Conservation (phyloP, 192 early-diverging fungal species). For the Phlyctochytrium planicorne region DNA sequence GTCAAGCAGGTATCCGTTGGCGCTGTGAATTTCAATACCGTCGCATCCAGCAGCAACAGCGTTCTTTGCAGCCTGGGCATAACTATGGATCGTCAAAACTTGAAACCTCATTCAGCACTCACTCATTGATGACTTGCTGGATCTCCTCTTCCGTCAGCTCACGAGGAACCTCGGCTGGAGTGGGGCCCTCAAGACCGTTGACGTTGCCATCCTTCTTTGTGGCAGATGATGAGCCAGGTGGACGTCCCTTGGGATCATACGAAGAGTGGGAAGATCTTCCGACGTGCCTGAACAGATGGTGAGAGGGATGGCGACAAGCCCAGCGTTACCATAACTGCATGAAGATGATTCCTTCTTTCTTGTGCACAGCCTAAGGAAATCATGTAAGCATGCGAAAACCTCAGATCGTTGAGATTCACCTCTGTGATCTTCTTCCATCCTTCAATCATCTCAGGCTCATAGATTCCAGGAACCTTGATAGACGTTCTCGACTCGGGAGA, state of each 20-base stretch:
- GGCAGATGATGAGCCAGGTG: not conserved
- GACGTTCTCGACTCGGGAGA: not conserved
- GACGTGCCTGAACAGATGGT: not conserved
- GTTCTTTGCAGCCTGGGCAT: slow-evolving; percentile 22
- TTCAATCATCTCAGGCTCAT: slow-evolving; percentile 37
- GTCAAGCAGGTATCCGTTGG: slow-evolving; percentile 85
- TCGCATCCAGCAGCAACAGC: slow-evolving; percentile 61
- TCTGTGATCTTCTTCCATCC: slow-evolving; percentile 48
- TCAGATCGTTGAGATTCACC: slow-evolving; percentile 1
- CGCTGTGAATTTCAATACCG: slow-evolving; percentile 71
- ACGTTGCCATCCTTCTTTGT: not conserved
- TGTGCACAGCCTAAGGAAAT: slow-evolving; percentile 34
- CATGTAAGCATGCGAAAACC: not conserved
- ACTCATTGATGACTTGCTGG: slow-evolving; percentile 44
- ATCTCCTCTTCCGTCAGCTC: slow-evolving; percentile 64
- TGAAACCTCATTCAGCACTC: not conserved
- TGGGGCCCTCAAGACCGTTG: not conserved
- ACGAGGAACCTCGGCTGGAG: slow-evolving; percentile 35
- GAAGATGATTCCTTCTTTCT: slow-evolving; percentile 45
- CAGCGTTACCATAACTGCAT: slow-evolving; percentile 38
- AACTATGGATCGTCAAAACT: slow-evolving; percentile 22
- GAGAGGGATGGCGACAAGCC: not conserved
- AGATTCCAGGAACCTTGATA: slow-evolving; percentile 39
- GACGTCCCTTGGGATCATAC: not conserved
- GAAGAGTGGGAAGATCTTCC: not conserved